A percentile compares a stretch with the other conserved stretches of the same genome.
Evolutionary conservation across 2,329 filamentous ascomycete genomes (phyloP).

Genomic region (Talaromyces albobiverticillius): DNA sequence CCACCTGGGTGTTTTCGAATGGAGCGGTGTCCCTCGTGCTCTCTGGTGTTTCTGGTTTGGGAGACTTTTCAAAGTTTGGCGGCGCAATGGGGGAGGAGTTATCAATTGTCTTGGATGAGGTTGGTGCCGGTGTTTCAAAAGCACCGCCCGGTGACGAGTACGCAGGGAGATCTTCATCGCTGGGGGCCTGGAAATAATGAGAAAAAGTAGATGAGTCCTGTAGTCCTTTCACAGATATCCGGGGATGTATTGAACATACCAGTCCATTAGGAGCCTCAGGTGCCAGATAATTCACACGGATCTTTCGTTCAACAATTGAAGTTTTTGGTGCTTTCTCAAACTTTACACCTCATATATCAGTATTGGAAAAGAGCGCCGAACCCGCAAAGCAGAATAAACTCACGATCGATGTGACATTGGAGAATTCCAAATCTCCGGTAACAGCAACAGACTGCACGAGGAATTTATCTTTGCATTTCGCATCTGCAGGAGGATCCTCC

Average conservation of each 20-base stretch:
- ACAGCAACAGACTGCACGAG: slow-evolving; percentile 89
- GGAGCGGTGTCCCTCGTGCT: slow-evolving; percentile 29
- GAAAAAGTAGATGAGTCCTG: neutral
- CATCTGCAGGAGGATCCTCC: slow-evolving; percentile 79
- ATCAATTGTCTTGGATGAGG: slow-evolving; percentile 42
- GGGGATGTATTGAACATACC: slow-evolving; percentile 24
- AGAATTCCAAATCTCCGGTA: slow-evolving; percentile 77
- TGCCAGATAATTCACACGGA: slow-evolving; percentile 81
- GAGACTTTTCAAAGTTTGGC: slow-evolving; percentile 34
- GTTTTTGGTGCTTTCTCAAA: slow-evolving; percentile 75
- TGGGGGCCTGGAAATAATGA: slow-evolving; percentile 21
- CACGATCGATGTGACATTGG: slow-evolving; percentile 78
- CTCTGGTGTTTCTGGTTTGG: slow-evolving; percentile 39
- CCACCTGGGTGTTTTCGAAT: slow-evolving; percentile 50
- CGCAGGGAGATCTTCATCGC: slow-evolving; percentile 49
- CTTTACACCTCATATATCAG: slow-evolving; percentile 42
- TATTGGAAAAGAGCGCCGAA: neutral
- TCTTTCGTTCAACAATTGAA: slow-evolving; percentile 88
- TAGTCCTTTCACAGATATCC: neutral
- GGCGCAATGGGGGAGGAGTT: slow-evolving; percentile 32
- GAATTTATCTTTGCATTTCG: slow-evolving; percentile 96
- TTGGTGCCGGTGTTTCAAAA: slow-evolving; percentile 44
- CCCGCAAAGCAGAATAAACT: slow-evolving; percentile 30
- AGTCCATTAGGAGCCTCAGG: slow-evolving; percentile 52
- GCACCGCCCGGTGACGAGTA: slow-evolving; percentile 56